These are phyloP conservation scores for Nephelium lappaceum DNA, from an alignment of 345 rosid genomes.

Conservation along the genomic window DNA sequence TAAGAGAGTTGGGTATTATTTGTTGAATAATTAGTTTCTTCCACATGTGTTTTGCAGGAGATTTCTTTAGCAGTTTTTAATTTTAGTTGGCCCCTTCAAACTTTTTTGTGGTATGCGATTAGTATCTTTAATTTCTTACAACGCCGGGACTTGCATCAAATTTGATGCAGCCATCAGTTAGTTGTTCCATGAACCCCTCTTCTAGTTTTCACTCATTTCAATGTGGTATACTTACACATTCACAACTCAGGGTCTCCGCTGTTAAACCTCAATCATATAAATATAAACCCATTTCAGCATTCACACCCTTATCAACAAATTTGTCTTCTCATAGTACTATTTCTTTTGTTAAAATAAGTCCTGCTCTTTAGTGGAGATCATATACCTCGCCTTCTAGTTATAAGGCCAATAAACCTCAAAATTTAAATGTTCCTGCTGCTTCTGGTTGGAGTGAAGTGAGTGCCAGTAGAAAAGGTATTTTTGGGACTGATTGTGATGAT, in stretches of 20 bases:
- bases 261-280: constrained; percentile 17
- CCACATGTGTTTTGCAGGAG: too few species aligned
- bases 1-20: too few species aligned
- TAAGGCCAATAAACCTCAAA: constrained; percentile 38
- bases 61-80: too few species aligned
- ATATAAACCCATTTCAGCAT: constrained; percentile 21
- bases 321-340: constrained; percentile 19
- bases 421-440: constrained; percentile 33
- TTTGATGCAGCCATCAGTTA: too few species aligned
- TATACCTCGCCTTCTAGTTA: constrained; percentile 50
- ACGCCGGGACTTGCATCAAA: too few species aligned
- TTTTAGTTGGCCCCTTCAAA: too few species aligned
- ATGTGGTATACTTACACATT: too few species aligned
- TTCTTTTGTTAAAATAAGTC: constrained; percentile 36
- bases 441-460: constrained; percentile 40
- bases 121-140: too few species aligned
- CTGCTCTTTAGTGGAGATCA: constrained; percentile 29
- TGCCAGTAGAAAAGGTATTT: constrained; percentile 28
- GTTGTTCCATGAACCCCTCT: too few species aligned
- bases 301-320: constrained; percentile 23
- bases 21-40: too few species aligned
- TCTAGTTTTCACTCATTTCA: too few species aligned
- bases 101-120: too few species aligned
- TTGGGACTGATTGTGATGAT: constrained; percentile 54
- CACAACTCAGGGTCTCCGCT: constrained; percentile 16